Conservation (phyloP, 345 rosid genomes). For the Lepidium aucheri region DNA sequence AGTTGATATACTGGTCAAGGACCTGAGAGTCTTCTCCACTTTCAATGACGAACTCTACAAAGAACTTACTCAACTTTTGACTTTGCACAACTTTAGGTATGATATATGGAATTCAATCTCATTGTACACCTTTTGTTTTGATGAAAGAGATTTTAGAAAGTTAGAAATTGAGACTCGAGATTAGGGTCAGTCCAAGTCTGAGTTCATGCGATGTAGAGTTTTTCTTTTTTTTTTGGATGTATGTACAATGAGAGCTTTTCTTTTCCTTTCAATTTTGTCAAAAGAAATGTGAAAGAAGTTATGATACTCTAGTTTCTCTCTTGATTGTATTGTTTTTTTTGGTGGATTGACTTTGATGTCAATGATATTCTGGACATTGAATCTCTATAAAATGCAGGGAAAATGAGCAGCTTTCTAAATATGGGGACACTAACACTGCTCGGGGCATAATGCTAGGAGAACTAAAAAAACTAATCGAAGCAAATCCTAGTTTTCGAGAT, state of each 20-base stretch:
- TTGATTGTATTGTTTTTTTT: not conserved
- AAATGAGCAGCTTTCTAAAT: constrained; percentile 78
- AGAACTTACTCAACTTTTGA: constrained; percentile 72
- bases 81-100: constrained; percentile 72
- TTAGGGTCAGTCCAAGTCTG: not conserved
- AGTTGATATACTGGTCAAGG: constrained; percentile 75
- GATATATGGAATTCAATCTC: not conserved
- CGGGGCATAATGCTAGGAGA: constrained; percentile 58
- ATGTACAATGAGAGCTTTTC: not conserved
- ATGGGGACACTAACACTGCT: constrained; percentile 76
- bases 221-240: not conserved
- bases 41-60: constrained; percentile 70
- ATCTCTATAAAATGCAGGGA: constrained; percentile 44
- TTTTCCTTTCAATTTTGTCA: not conserved
- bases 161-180: not conserved
- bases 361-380: no score
- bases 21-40: constrained; percentile 62
- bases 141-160: not conserved
- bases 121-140: not conserved
- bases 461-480: constrained; percentile 71
- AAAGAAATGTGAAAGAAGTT: not conserved
- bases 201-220: not conserved
- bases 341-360: not conserved
- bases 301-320: not conserved
- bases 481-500: constrained; percentile 72